phyloP scores from a whole-genome alignment of 2,329 filamentous ascomycete species.

The Metarhizium humberi region DNA sequence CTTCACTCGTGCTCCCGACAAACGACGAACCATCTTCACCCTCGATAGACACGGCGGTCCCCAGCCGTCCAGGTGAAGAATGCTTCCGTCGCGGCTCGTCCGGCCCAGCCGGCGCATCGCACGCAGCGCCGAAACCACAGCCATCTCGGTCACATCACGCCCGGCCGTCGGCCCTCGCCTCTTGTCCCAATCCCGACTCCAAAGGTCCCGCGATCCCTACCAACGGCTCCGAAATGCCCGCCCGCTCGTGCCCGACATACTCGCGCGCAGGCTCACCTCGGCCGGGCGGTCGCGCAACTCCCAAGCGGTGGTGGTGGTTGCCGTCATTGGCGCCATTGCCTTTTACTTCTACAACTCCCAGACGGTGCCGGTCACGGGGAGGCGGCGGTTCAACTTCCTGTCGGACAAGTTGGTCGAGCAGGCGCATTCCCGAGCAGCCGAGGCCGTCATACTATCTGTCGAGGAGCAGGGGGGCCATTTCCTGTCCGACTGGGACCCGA shows the following conservation, averaged over 20 bases:
- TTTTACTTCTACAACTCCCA: slow-evolving; percentile 65
- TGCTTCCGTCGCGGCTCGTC: slow-evolving; percentile 1
- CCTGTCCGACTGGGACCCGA: slow-evolving; percentile 48
- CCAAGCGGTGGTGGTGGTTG: slow-evolving; percentile 28
- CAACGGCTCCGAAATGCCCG: slow-evolving; percentile 20
- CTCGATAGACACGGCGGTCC: not conserved
- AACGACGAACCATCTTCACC: not conserved
- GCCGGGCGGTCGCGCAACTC: slow-evolving; percentile 20
- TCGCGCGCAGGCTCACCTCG: slow-evolving; percentile 16
- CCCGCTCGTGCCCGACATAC: slow-evolving; percentile 21
- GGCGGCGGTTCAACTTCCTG: slow-evolving; percentile 60
- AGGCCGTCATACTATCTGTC: slow-evolving; percentile 41
- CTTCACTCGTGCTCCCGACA: too few species aligned
- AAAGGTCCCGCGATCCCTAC: slow-evolving; percentile 11
- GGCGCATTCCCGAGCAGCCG: slow-evolving; percentile 15
- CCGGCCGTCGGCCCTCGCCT: not conserved
- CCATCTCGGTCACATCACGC: not conserved
- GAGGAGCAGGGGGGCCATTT: slow-evolving; percentile 43
- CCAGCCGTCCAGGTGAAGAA: not conserved
- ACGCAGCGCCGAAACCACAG: not conserved
- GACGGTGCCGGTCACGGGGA: slow-evolving; percentile 61
- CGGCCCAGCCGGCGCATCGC: not conserved
- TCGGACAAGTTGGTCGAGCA: slow-evolving; percentile 49
- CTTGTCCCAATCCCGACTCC: not conserved
- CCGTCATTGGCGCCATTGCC: slow-evolving; percentile 32